Base-by-base conservation (phyloP, 345 rosid species). In the Psidium guajava region DNA sequence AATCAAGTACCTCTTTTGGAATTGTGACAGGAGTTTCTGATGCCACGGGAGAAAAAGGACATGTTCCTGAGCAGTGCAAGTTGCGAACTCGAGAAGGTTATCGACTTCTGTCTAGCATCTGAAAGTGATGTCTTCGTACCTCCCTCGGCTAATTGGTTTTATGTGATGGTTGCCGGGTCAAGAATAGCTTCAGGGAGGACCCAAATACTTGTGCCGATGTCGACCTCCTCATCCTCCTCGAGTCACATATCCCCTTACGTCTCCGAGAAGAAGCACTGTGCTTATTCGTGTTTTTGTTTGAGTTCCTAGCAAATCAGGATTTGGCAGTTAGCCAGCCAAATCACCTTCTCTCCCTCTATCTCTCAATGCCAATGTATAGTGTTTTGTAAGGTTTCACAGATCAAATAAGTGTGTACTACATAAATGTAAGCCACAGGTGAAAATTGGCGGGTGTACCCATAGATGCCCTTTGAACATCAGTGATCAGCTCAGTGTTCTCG, bases 121-220 rank as follows among this genome's bases (percentile, higher is more conserved):
- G 83, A 55, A 20, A 90, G 87, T 7, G 88, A 90, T 81, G 88
- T 88, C 82, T 90, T 89, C 53, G 89, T 88, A 36, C 91, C 91
- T 14, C 88, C 88, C 83, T 89, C 82, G 83, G 82, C 90, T 2
- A 88, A 90, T 81, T 86, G 84, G 8, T 88, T 89, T 82, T 90
- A 88, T 28, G 89, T 86, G 80, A 90, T 64, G 36, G 89, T 88
- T 14, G 92, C 87, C 10, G 90, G 89, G 44, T 85, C 87, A 86
- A 89, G 92, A 87, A 86, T 90, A 81, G 92, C 90, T 24, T 82
- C 89, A 1, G 91, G 91, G 8, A 89, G 88, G 86, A 90, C 89
- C 20, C 88, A 84, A 84, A 87, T 86, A 86, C 91, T 85, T 11
- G 87, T 88, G 81, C 91, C 92, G 27, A 13, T 87, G 27, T 57